These are phyloP conservation scores for Globisporangium polare DNA, from an alignment of 352 stramenopile species.

Conservation along the genomic window DNA sequence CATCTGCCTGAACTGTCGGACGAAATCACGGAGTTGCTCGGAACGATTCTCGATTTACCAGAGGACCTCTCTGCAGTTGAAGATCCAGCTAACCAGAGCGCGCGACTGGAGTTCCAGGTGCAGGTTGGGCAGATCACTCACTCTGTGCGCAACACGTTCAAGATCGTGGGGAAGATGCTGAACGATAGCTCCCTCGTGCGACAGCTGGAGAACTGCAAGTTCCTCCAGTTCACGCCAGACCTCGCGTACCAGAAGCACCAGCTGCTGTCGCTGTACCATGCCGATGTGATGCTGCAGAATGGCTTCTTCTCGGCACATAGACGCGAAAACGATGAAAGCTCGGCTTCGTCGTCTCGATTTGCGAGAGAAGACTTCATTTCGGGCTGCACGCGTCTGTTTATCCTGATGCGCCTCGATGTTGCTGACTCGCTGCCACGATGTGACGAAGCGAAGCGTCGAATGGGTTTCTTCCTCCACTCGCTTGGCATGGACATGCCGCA, in stretches of 20 bases:
- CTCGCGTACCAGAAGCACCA: slow-evolving; percentile 69
- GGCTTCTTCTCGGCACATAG: slow-evolving; percentile 44
- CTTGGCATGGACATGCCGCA: slow-evolving; percentile 81
- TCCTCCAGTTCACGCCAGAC: slow-evolving; percentile 52
- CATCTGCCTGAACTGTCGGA: slow-evolving; percentile 56
- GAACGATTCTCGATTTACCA: slow-evolving; percentile 74
- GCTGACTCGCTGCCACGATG: slow-evolving; percentile 72
- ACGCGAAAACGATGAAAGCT: slow-evolving; percentile 24
- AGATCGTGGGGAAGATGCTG: slow-evolving; percentile 56
- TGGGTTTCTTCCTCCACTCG: slow-evolving; percentile 86
- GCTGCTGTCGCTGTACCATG: slow-evolving; percentile 64
- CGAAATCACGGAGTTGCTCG: slow-evolving; percentile 70
- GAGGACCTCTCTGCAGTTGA: slow-evolving; percentile 65
- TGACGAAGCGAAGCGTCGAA: slow-evolving; percentile 79
- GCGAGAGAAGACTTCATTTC: slow-evolving; percentile 64
- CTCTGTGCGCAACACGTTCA: slow-evolving; percentile 36
- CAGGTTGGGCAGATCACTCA: slow-evolving; percentile 66
- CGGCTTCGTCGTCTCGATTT: slow-evolving; percentile 36
- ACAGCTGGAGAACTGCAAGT: slow-evolving; percentile 55
- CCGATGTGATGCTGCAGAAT: slow-evolving; percentile 53
- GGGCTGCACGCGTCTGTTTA: slow-evolving; percentile 75
- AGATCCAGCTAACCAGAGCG: slow-evolving; percentile 27
- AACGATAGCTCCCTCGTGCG: slow-evolving; percentile 40
- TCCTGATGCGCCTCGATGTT: slow-evolving; percentile 69
- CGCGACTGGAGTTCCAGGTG: slow-evolving; percentile 62